Base-by-base conservation (phyloP, 306 rosid species). In the Medicago arabica region DNA sequence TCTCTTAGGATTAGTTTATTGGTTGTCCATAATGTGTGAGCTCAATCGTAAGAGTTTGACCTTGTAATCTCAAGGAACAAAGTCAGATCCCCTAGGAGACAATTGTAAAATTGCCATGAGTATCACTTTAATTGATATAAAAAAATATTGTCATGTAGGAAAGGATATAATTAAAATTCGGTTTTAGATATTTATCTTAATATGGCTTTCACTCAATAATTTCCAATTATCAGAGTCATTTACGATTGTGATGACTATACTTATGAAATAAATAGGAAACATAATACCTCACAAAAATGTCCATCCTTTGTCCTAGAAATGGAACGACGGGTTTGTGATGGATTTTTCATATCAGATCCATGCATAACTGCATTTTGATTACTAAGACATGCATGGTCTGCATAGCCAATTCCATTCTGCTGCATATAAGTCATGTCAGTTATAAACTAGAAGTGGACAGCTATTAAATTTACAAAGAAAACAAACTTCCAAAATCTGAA, bases 251-350 rank as follows among this genome's bases (percentile, higher is more conserved):
- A 74, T 47, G 43, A 36, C 66, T 25, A 73, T 17, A 41, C 57
- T 50, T 38, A 74, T 54, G 23, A 21, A 41, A 53, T 15, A 25
- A 58, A 53, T 17, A 10, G 74, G 67, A 54, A 80, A 85, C 66
- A 77, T 67, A 55, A 59, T 85, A 93, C 98, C 97, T 91, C 90
- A 81, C 87, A 83, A 54, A 84, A 78, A 74, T 85, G 81, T 60
- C 97, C 89, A 73, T 77, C 88, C 67, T 75, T 79, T 67, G 68
- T 73, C 67, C 91, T 85, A 18, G 86, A 75, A 58, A 82, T 78
- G 46, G 96, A 76, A 71, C 67, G 61, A 23, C 87, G 94, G 76
- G 87, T 86, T 81, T 77, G 92, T 74, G 88, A 72, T 65, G 53
- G 74, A 78, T 87, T 88, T 87, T 90, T 91, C 67, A 78, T 79